Conservation (phyloP, 2,329 filamentous ascomycete species). For the Scopulariopsis brevicaulis region DNA sequence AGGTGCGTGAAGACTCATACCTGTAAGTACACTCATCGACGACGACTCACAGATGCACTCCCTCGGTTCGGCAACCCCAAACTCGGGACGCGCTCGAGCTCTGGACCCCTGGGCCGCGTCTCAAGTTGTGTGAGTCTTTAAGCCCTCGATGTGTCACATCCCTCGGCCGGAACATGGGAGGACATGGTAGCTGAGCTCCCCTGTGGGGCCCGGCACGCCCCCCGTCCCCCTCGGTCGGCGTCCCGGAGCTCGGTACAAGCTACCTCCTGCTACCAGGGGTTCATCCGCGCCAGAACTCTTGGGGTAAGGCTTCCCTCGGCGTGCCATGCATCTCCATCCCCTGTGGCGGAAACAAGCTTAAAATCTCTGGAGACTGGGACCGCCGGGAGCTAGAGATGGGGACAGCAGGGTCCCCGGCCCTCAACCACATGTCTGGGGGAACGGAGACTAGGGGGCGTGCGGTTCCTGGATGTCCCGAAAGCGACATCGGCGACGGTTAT, state of each 20-base stretch:
- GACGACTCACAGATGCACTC: background rate
- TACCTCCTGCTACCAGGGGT: background rate
- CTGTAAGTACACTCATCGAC: background rate
- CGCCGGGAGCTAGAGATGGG: background rate
- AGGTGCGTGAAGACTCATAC: no score
- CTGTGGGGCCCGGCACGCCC: background rate
- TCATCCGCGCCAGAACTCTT: background rate
- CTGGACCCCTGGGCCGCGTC: background rate
- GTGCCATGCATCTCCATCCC: background rate
- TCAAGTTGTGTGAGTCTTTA: background rate
- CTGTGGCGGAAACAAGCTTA: background rate
- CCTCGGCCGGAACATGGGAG: background rate
- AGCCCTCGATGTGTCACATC: background rate
- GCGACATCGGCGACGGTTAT: no score
- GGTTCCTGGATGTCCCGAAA: no score
- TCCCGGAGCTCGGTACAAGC: background rate
- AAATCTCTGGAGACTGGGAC: background rate
- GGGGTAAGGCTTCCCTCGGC: background rate
- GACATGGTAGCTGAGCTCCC: background rate
- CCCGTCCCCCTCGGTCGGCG: background rate
- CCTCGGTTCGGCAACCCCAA: background rate
- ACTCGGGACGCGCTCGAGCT: background rate
- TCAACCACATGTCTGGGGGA: background rate
- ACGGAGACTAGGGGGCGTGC: no score
- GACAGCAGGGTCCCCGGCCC: background rate